Evolutionary conservation across 2,329 filamentous ascomycete species (phyloP).

Genomic region (Aspergillus calidoustus): DNA sequence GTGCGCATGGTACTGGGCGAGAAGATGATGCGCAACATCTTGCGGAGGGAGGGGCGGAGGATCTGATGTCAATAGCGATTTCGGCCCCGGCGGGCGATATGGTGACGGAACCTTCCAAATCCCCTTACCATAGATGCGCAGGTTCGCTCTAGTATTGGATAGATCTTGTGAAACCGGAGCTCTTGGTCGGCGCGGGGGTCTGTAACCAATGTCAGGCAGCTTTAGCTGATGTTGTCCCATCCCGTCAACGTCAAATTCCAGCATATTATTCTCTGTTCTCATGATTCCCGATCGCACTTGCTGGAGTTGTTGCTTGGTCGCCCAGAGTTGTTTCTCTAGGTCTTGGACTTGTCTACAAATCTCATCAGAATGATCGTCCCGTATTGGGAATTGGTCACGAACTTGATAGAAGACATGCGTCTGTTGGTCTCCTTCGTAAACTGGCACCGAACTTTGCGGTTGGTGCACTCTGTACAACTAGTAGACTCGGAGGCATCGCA

Average conservation of each 20-base stretch:
- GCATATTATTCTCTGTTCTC: constrained; percentile 51
- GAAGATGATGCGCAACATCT: constrained; percentile 69
- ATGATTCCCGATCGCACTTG: constrained; percentile 70
- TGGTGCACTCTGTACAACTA: constrained; percentile 96
- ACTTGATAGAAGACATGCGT: constrained; percentile 98
- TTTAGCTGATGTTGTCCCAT: constrained; percentile 54
- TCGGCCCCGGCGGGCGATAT: constrained; percentile 61
- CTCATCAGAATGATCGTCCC: constrained; percentile 24
- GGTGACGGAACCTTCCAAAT: constrained; percentile 78
- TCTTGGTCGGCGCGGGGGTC: constrained; percentile 67
- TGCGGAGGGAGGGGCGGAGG: constrained; percentile 72
- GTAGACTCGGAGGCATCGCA: constrained; percentile 96
- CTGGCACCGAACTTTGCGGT: constrained; percentile 94
- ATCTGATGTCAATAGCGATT: constrained; percentile 56
- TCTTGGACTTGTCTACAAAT: constrained; percentile 80
- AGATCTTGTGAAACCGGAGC: constrained; percentile 70
- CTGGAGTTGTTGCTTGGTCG: constrained; percentile 78
- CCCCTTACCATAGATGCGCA: constrained; percentile 74
- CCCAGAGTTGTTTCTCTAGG: constrained; percentile 85
- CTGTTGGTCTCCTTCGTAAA: constrained; percentile 99
- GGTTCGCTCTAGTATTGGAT: constrained; percentile 70
- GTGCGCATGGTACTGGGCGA: constrained; percentile 75
- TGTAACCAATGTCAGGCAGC: constrained; percentile 68
- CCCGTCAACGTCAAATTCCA: constrained; percentile 48
- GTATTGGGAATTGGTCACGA: constrained; percentile 34